Evolutionary conservation across 352 stramenopile genomes (phyloP).

Genomic region (Phytophthora macrochlamydospora): DNA sequence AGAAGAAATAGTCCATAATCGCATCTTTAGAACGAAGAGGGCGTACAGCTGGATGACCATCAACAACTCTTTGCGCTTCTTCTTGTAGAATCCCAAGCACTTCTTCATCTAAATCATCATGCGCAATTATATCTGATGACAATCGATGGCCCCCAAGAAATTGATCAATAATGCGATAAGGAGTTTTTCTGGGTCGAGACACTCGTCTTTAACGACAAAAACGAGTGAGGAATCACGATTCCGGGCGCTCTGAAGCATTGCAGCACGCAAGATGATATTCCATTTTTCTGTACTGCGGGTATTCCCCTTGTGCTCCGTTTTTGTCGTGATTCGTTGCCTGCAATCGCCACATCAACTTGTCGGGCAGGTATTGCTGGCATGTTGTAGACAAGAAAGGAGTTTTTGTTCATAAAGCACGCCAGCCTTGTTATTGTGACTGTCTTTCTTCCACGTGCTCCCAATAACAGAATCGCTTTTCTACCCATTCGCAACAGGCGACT

Average conservation of each 20-base stretch:
- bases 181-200: conserved; percentile 29
- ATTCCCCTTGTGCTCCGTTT: no score
- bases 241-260: conserved; percentile 48
- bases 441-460: conserved; percentile 52
- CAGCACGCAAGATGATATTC: conserved; percentile 41
- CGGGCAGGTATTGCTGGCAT: conserved; percentile 4
- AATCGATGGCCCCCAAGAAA: conserved; percentile 51
- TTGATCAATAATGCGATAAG: conserved; percentile 50
- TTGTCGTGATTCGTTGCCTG: no score
- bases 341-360: not conserved
- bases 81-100: conserved; percentile 45
- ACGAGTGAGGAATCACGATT: conserved; percentile 45
- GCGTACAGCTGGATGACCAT: not conserved
- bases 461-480: conserved; percentile 46
- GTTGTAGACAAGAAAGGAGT: conserved; percentile 32
- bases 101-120: conserved; percentile 60
- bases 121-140: conserved; percentile 45
- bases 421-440: conserved; percentile 58
- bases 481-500: conserved; percentile 45
- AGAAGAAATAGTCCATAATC: conserved; percentile 57
- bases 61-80: conserved; percentile 25
- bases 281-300: conserved; percentile 18
- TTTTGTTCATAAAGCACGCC: conserved; percentile 61
- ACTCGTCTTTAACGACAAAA: conserved; percentile 62
- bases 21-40: conserved; percentile 49